Evolutionary conservation across 2,329 filamentous ascomycete species (phyloP).

Genomic region (Scorias spongiosa): DNA sequence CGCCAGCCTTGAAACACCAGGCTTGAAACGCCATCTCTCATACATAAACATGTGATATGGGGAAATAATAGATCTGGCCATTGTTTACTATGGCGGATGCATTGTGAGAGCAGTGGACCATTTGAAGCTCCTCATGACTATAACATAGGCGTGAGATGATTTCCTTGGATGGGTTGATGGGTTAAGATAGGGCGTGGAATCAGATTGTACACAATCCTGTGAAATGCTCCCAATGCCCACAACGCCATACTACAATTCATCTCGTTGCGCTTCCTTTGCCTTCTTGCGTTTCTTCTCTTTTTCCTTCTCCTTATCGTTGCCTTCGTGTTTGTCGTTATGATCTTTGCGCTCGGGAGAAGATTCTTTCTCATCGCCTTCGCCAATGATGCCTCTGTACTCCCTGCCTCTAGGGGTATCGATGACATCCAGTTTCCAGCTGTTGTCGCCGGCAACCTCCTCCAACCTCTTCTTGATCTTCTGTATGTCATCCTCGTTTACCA

Average conservation of each 20-base stretch:
- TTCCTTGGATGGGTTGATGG: too few species aligned
- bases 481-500: conserved; percentile 54
- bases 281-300: conserved; percentile 6
- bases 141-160: too few species aligned
- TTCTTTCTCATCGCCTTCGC: conserved; percentile 26
- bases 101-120: too few species aligned
- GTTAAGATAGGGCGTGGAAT: too few species aligned
- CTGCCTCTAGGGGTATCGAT: conserved; percentile 51
- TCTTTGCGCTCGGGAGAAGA: conserved; percentile 1
- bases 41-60: too few species aligned
- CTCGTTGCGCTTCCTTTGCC: background rate
- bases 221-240: too few species aligned
- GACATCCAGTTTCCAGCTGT: conserved; percentile 68
- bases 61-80: too few species aligned
- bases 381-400: conserved; percentile 57
- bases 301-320: conserved; percentile 13
- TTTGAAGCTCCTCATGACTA: too few species aligned
- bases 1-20: too few species aligned
- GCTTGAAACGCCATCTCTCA: too few species aligned
- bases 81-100: too few species aligned
- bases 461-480: conserved; percentile 55
- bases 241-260: background rate
- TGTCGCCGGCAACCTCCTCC: conserved; percentile 51
- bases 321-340: conserved; percentile 14
- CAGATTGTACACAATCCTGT: too few species aligned